Evolutionary conservation across 2,329 filamentous ascomycete genomes (phyloP).

Genomic region (Myriangium duriaei): DNA sequence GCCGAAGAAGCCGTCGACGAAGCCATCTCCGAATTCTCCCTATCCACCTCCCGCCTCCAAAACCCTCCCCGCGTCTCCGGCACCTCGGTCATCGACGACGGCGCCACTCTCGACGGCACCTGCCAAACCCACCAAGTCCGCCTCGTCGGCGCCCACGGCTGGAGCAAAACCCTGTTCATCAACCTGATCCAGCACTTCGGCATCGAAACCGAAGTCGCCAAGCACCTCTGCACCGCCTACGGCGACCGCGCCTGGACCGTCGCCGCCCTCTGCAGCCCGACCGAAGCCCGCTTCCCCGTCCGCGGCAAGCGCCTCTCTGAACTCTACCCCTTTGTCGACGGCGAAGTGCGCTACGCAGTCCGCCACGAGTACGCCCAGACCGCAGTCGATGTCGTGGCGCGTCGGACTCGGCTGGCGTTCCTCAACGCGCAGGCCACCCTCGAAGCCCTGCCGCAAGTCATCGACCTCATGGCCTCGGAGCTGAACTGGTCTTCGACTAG

Average conservation of each 20-base stretch:
- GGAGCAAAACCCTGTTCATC: conserved; percentile 85
- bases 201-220: conserved; percentile 81
- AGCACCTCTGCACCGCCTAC: conserved; percentile 77
- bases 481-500: conserved; percentile 62
- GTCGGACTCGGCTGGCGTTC: conserved; percentile 76
- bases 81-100: conserved; percentile 57
- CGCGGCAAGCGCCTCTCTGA: conserved; percentile 66
- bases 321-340: conserved; percentile 83
- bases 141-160: conserved; percentile 73
- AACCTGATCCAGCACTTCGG: conserved; percentile 89
- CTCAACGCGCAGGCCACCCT: conserved; percentile 83
- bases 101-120: conserved; percentile 55
- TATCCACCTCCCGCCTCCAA: conserved; percentile 45
- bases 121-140: conserved; percentile 78
- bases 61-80: conserved; percentile 53
- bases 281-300: conserved; percentile 67
- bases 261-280: conserved; percentile 64
- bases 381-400: conserved; percentile 74
- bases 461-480: conserved; percentile 81
- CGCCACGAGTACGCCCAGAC: conserved; percentile 86
- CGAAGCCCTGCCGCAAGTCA: conserved; percentile 70
- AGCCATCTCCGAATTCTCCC: conserved; percentile 55
- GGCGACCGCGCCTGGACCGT: conserved; percentile 90
- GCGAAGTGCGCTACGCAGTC: conserved; percentile 79
- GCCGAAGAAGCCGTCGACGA: conserved; percentile 79